A percentile compares a stretch with the other conserved stretches of the same genome.
These are phyloP conservation scores for Paracoccidioides lutzii DNA, from an alignment of 2,329 filamentous ascomycete species.

Conservation along the genomic window DNA sequence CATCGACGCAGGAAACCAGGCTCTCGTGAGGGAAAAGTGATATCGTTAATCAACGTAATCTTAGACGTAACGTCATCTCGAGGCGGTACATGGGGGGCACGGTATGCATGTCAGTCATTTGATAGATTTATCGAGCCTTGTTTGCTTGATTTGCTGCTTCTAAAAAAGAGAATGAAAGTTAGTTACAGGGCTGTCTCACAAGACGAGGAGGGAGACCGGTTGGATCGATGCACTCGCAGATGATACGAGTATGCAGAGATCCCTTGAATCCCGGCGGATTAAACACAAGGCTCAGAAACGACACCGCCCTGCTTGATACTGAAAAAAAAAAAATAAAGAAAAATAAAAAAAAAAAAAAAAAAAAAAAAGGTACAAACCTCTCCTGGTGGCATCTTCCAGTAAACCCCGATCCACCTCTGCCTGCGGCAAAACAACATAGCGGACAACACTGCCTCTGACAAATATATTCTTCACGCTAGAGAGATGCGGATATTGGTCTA, in stretches of 20 bases:
- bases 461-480: constrained; percentile 90
- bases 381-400: constrained; percentile 79
- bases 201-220: neutral
- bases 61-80: constrained; percentile 9
- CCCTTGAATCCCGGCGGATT: too few species aligned
- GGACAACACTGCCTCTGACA: constrained; percentile 81
- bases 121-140: constrained; percentile 32
- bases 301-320: too few species aligned
- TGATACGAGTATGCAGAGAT: too few species aligned
- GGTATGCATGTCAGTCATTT: constrained; percentile 10
- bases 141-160: constrained; percentile 39
- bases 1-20: neutral
- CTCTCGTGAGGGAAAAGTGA: neutral
- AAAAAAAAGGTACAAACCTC: constrained; percentile 44
- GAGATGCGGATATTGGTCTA: constrained; percentile 88
- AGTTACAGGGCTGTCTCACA: neutral
- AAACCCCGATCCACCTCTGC: constrained; percentile 72
- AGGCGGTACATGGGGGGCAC: neutral
- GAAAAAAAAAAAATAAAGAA: neutral
- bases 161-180: constrained; percentile 14
- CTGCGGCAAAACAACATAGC: constrained; percentile 80
- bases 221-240: neutral
- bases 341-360: neutral
- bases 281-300: too few species aligned
- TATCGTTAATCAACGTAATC: neutral